Evolutionary conservation across 1,284 basidiomycete species (phyloP).

Genomic region (Pseudozyma flocculosa): DNA sequence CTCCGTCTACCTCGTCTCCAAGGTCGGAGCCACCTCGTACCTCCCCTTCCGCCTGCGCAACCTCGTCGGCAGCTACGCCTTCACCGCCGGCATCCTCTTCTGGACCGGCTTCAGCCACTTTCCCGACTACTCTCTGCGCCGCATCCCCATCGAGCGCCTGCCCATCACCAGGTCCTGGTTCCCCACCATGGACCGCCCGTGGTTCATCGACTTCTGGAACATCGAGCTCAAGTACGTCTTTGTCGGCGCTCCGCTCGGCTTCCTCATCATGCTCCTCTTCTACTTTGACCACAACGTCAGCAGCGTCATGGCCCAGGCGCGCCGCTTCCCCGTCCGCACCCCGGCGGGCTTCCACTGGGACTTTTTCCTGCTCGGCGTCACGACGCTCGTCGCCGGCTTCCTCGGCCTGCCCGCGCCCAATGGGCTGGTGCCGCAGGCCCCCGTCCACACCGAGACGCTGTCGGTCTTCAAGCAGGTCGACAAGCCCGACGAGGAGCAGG

Average conservation of each 20-base stretch:
- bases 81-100: slow-evolving; percentile 59
- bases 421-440: slow-evolving; percentile 88
- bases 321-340: slow-evolving; percentile 83
- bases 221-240: slow-evolving; percentile 86
- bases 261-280: slow-evolving; percentile 59
- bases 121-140: slow-evolving; percentile 45
- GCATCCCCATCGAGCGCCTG: slow-evolving; percentile 46
- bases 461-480: slow-evolving; percentile 68
- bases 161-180: slow-evolving; percentile 55
- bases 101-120: slow-evolving; percentile 61
- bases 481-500: slow-evolving; percentile 18
- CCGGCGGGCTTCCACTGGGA: slow-evolving; percentile 87
- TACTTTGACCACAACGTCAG: slow-evolving; percentile 69
- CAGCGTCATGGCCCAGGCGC: slow-evolving; percentile 81
- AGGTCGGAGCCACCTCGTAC: slow-evolving; percentile 46
- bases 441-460: slow-evolving; percentile 85
- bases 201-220: slow-evolving; percentile 90
- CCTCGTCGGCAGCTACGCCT: slow-evolving; percentile 58
- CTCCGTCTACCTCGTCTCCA: slow-evolving; percentile 57
- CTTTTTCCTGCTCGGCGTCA: slow-evolving; percentile 77
- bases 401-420: slow-evolving; percentile 91
- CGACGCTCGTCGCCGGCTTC: slow-evolving; percentile 86
- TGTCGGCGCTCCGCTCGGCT: slow-evolving; percentile 68
- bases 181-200: slow-evolving; percentile 72
- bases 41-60: slow-evolving; percentile 58